Evolutionary conservation across 139 green algal genomes (phyloP).

Genomic region (Coelastrella sp.): DNA sequence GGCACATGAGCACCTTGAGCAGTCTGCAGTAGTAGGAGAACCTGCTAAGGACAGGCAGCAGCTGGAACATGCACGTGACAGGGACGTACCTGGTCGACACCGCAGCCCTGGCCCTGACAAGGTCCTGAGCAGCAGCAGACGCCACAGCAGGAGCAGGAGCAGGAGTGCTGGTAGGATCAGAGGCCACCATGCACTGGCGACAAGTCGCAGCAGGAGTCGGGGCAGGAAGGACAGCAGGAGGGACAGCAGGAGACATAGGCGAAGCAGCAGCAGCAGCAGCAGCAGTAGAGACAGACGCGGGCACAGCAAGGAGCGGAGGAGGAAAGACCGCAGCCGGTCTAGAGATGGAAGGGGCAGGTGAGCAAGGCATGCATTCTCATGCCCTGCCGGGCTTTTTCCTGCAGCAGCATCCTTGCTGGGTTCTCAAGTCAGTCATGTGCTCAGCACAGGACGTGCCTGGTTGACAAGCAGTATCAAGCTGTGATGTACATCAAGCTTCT

Average conservation of each 20-base stretch:
- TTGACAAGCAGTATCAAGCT: too few species aligned
- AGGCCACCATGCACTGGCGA: background rate
- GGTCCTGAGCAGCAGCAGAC: background rate
- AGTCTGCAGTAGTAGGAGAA: background rate
- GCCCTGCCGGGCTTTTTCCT: too few species aligned
- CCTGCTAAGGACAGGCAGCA: background rate
- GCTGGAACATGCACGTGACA: background rate
- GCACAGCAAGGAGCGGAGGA: background rate
- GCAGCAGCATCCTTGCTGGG: too few species aligned
- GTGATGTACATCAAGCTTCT: too few species aligned
- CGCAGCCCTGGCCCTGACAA: background rate
- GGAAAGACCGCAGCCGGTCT: background rate
- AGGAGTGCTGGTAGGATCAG: background rate
- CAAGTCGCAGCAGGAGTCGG: background rate
- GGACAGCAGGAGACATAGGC: background rate
- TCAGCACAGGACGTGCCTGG: too few species aligned
- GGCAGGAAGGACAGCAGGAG: background rate
- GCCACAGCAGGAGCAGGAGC: background rate
- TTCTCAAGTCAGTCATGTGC: too few species aligned
- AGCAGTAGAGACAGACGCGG: background rate
- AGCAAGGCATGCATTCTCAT: too few species aligned
- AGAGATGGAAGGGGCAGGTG: background rate
- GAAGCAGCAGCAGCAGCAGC: background rate
- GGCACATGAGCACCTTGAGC: background rate
- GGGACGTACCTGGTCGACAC: background rate